Conservation (phyloP, 2,329 filamentous ascomycete species). For the Fusarium circinatum region DNA sequence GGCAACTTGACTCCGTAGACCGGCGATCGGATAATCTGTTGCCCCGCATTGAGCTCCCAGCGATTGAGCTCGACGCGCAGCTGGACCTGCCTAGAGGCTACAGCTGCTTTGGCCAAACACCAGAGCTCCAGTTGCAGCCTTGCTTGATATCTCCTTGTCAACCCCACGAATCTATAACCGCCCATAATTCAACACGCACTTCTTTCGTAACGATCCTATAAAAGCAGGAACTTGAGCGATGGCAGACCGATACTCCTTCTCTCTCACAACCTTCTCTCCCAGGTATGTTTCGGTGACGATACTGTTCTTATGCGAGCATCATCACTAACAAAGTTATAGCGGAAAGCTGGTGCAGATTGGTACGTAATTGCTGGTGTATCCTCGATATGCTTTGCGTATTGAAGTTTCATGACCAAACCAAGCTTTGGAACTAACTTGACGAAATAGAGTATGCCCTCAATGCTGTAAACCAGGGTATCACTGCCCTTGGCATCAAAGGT, state of each 20-base stretch:
- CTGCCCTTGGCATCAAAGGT: conserved; percentile 98
- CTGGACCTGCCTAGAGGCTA: conserved; percentile 50
- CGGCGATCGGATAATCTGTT: conserved; percentile 44
- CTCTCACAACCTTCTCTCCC: conserved; percentile 98
- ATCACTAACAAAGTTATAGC: conserved; percentile 67
- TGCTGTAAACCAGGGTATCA: conserved; percentile 98
- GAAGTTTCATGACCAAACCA: neutral
- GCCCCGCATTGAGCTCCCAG: conserved; percentile 40
- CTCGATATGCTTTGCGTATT: neutral
- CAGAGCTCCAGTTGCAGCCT: conserved; percentile 49
- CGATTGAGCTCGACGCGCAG: conserved; percentile 52
- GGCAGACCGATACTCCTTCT: conserved; percentile 99
- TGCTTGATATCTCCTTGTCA: conserved; percentile 40
- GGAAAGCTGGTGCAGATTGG: conserved; percentile 99
- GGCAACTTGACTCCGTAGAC: neutral
- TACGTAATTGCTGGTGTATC: conserved; percentile 41
- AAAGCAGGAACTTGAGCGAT: conserved; percentile 62
- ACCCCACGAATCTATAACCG: conserved; percentile 38
- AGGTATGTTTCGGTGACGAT: conserved; percentile 72
- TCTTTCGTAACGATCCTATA: conserved; percentile 7
- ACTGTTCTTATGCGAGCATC: conserved; percentile 38
- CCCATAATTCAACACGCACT: conserved; percentile 20
- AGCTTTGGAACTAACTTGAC: conserved; percentile 25
- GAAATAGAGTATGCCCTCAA: conserved; percentile 94
- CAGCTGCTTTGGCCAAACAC: conserved; percentile 47